A percentile compares a stretch with the other conserved stretches of the same genome.
Conservation (phyloP, 2,329 filamentous ascomycete genomes). For the Graphilbum sp. region DNA sequence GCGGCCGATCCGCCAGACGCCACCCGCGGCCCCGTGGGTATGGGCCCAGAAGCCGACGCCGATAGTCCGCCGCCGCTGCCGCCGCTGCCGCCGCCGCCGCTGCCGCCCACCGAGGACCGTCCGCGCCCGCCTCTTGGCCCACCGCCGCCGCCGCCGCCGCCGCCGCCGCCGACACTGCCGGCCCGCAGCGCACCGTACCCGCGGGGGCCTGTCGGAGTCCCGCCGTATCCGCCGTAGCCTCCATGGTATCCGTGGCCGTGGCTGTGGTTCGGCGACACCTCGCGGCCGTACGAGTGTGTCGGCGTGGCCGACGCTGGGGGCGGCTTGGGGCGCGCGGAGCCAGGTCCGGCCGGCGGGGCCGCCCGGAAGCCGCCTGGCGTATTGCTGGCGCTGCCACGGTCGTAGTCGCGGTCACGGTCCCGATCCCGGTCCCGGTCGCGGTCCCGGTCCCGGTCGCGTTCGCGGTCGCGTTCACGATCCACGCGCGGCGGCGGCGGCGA, state of each 20-base stretch:
- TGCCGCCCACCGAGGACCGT: neutral
- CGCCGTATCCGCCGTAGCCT: neutral
- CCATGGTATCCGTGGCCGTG: constrained; percentile 12
- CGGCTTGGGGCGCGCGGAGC: neutral
- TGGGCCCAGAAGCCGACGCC: constrained; percentile 9
- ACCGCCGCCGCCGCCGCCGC: constrained; percentile 26
- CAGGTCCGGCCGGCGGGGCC: neutral
- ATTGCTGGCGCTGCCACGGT: neutral
- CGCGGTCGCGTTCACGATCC: constrained; percentile 21
- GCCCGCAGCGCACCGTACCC: constrained; percentile 31
- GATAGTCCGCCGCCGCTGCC: neutral
- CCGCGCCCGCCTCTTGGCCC: neutral
- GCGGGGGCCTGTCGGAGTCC: constrained; percentile 31
- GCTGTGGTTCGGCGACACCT: neutral
- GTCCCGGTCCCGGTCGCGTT: neutral
- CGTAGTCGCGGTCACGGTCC: neutral
- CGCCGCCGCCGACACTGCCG: constrained; percentile 25
- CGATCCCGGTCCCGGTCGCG: too few relatives aligned
- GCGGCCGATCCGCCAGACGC: constrained; percentile 14
- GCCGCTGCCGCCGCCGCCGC: neutral
- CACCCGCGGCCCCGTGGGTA: constrained; percentile 32
- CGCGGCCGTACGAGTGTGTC: constrained; percentile 7
- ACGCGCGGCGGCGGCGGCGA: constrained; percentile 13
- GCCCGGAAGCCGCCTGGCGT: neutral
- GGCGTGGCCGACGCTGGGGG: constrained; percentile 9